Evolutionary conservation across 2,329 filamentous ascomycete genomes (phyloP).

Genomic region (Fusarium compactum): DNA sequence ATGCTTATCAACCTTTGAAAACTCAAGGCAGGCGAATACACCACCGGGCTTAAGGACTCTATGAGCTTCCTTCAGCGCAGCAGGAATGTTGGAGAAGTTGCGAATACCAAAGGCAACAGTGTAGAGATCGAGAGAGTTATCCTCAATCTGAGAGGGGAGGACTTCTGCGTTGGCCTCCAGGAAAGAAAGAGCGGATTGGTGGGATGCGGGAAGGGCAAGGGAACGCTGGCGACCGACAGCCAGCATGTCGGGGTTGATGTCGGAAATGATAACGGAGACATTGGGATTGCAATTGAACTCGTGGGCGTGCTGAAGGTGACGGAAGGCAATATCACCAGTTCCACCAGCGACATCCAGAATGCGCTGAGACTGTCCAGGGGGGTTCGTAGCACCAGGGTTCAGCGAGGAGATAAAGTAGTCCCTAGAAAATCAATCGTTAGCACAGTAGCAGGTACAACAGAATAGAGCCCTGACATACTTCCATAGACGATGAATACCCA

Average conservation of each 20-base stretch:
- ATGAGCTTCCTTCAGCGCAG: constrained; percentile 84
- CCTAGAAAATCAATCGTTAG: constrained; percentile 51
- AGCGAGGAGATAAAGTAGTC: constrained; percentile 94
- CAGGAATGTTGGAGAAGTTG: constrained; percentile 94
- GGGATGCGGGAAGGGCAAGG: constrained; percentile 64
- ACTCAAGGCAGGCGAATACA: constrained; percentile 96
- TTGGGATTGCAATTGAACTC: constrained; percentile 78
- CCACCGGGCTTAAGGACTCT: constrained; percentile 93
- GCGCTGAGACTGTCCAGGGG: constrained; percentile 64
- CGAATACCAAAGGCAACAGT: constrained; percentile 98
- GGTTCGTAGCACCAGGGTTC: constrained; percentile 77
- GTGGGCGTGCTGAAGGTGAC: constrained; percentile 92
- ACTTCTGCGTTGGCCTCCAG: constrained; percentile 91
- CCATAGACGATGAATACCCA: constrained; percentile 97
- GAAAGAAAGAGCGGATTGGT: constrained; percentile 75
- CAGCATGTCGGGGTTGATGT: constrained; percentile 97
- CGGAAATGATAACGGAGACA: constrained; percentile 88
- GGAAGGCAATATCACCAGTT: constrained; percentile 97
- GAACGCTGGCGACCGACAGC: constrained; percentile 87
- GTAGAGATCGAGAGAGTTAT: constrained; percentile 88
- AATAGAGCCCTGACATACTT: constrained; percentile 64
- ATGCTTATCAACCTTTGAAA: constrained; percentile 83
- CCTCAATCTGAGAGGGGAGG: constrained; percentile 71
- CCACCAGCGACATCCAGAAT: constrained; percentile 98
- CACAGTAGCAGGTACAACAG: not conserved